Evolutionary conservation across 331 rosid species (phyloP).

Genomic region (Quercus tomentella): DNA sequence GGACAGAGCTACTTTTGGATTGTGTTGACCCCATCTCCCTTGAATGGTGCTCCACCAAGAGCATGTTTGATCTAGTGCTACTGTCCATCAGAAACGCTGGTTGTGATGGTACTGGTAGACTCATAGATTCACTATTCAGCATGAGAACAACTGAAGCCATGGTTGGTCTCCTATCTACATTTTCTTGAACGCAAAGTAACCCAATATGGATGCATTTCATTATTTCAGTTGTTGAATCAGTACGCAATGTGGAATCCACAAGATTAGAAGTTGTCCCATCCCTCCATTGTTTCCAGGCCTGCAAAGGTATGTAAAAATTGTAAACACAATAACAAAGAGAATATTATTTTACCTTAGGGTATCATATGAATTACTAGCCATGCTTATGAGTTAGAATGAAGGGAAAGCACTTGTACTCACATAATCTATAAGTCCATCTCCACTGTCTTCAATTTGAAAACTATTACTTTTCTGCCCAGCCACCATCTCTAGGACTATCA

Average conservation of each 20-base stretch:
- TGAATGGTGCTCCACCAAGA: too few species aligned
- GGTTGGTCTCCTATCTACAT: slow-evolving; percentile 35
- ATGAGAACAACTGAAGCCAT: slow-evolving; percentile 35
- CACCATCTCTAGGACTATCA: slow-evolving; percentile 21
- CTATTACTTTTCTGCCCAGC: slow-evolving; percentile 9
- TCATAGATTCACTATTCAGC: slow-evolving; percentile 32
- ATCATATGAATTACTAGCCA: too few species aligned
- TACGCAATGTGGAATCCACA: slow-evolving; percentile 29
- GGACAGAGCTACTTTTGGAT: background rate
- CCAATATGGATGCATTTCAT: slow-evolving; percentile 51
- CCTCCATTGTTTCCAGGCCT: slow-evolving; percentile 55
- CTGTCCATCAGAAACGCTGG: slow-evolving; percentile 24
- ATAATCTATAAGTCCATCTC: slow-evolving; percentile 10
- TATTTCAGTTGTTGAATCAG: slow-evolving; percentile 30
- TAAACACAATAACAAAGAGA: background rate
- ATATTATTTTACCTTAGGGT: too few species aligned
- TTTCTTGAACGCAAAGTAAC: slow-evolving; percentile 51
- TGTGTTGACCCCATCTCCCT: too few species aligned
- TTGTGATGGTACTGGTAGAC: slow-evolving; percentile 19
- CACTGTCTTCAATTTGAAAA: background rate
- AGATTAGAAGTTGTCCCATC: slow-evolving; percentile 22
- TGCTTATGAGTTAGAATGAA: too few species aligned
- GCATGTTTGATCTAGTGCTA: background rate
- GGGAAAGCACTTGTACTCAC: slow-evolving; percentile 5
- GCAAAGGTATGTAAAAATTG: background rate